Conservation (phyloP, 768 basidiomycete genomes). For the Cystobasidium onofrii region DNA sequence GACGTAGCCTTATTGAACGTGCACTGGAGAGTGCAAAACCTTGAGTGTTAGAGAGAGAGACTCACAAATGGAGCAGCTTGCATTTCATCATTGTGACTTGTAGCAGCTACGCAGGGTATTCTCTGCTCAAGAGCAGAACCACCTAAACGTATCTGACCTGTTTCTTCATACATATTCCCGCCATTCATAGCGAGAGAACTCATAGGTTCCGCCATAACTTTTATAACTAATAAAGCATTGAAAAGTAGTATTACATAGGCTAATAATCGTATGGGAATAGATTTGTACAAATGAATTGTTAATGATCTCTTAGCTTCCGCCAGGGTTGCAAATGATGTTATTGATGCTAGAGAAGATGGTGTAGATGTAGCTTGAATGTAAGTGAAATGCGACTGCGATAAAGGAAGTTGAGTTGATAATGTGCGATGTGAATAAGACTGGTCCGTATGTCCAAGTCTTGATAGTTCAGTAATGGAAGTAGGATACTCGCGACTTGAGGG, state of each 20-base stretch:
- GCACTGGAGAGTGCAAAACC: too few relatives aligned
- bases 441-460: neutral
- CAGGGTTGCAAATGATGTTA: neutral
- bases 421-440: neutral
- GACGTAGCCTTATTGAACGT: neutral
- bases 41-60: neutral
- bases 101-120: conserved; percentile 1
- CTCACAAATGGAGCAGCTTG: neutral
- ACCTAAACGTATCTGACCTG: neutral
- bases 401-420: too few relatives aligned
- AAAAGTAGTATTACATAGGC: neutral
- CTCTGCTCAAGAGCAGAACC: neutral
- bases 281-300: neutral
- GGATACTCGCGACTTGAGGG: neutral
- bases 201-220: neutral
- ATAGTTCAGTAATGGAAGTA: neutral
- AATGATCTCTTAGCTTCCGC: neutral
- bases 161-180: neutral
- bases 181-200: neutral
- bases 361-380: too few relatives aligned
- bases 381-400: too few relatives aligned
- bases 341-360: neutral
- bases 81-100: neutral
- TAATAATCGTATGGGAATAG: neutral
- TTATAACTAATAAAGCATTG: neutral